A percentile compares a stretch with the other conserved stretches of the same genome.
phyloP scores from a whole-genome alignment of 805 yeast species.

The Metschnikowia dekortorum region DNA sequence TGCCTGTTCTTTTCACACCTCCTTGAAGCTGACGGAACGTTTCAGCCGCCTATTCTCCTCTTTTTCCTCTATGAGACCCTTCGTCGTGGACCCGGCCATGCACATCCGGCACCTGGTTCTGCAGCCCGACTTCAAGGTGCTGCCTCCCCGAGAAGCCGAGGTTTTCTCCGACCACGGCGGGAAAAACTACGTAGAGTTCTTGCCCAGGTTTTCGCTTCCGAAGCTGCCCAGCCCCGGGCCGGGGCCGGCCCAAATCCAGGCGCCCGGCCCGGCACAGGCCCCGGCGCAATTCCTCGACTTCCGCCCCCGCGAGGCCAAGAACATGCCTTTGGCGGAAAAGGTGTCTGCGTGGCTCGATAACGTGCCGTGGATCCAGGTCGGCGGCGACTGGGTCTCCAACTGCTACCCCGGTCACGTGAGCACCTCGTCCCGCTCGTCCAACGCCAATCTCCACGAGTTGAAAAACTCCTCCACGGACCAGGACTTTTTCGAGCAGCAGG shows the following conservation, averaged over 20 bases:
- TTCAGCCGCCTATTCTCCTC: neutral
- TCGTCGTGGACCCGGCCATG: neutral
- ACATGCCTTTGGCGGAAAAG: slow-evolving; percentile 65
- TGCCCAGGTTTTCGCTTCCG: neutral
- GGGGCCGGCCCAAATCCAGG: neutral
- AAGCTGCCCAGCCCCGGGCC: neutral
- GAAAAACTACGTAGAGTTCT: slow-evolving; percentile 1
- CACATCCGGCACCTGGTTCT: slow-evolving; percentile 3
- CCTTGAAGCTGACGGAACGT: neutral
- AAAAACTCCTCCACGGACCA: slow-evolving; percentile 26
- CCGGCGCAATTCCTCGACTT: slow-evolving; percentile 25
- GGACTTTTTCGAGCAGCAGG: slow-evolving; percentile 51
- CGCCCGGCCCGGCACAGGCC: neutral
- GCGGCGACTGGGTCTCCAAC: slow-evolving; percentile 27
- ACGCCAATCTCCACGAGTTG: slow-evolving; percentile 7
- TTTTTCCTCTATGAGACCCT: neutral
- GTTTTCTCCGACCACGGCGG: neutral
- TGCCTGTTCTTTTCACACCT: neutral
- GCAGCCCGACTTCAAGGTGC: slow-evolving; percentile 4
- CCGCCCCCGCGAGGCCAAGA: slow-evolving; percentile 57
- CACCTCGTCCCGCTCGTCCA: slow-evolving; percentile 19
- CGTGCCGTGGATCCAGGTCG: slow-evolving; percentile 45
- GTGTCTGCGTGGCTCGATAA: slow-evolving; percentile 59
- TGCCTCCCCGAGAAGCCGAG: neutral
- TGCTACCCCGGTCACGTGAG: slow-evolving; percentile 46